phyloP scores from a whole-genome alignment of 2,329 filamentous ascomycete genomes.

The Teratosphaeria gauchensis region DNA sequence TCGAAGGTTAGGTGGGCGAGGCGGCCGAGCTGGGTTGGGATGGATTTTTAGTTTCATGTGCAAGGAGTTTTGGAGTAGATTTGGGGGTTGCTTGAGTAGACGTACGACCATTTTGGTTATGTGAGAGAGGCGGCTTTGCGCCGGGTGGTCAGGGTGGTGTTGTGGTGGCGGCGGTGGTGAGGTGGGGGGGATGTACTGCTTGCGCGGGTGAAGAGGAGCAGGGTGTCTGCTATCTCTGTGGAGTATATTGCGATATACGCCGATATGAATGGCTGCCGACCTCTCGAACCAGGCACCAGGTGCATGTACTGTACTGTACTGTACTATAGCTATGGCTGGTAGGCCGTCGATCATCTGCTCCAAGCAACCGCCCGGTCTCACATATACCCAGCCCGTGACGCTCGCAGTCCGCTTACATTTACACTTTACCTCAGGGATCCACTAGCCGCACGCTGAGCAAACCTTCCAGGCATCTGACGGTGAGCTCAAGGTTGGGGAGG shows the following conservation, averaged over 20 bases:
- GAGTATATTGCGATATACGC: no score
- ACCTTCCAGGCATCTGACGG: background rate
- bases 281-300: no score
- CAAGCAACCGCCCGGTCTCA: background rate
- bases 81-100: no score
- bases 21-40: slow-evolving; percentile 76
- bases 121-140: background rate
- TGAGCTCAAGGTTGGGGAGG: background rate
- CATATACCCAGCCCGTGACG: background rate
- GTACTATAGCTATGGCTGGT: background rate
- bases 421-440: background rate
- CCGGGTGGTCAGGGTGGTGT: background rate
- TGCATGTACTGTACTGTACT: background rate
- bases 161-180: background rate
- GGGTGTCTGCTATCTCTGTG: background rate
- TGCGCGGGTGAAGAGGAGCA: background rate
- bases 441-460: background rate
- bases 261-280: no score
- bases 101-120: slow-evolving; percentile 14
- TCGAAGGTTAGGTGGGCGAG: slow-evolving; percentile 94
- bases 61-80: no score
- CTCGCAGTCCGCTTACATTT: background rate
- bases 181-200: background rate
- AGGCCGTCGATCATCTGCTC: background rate
- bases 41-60: no score